Percentiles rank a stretch among this genome's conserved stretches.
phyloP scores from a whole-genome alignment of 2,329 filamentous ascomycete genomes.

The Thelonectria blattea region DNA sequence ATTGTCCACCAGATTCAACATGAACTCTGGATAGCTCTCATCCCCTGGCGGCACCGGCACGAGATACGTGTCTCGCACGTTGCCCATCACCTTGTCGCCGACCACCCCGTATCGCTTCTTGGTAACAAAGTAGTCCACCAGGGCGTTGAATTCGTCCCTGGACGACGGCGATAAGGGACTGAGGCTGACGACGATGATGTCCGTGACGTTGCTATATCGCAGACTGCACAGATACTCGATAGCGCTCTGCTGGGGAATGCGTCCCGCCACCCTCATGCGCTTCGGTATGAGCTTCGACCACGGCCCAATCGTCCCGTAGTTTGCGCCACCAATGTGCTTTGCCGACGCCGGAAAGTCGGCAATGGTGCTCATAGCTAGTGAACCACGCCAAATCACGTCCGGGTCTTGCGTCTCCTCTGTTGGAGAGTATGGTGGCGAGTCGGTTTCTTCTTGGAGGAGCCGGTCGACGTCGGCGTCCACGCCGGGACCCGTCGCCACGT shows the following conservation, averaged over 20 bases:
- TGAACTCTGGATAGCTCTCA: slow-evolving; percentile 78
- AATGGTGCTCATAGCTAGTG: slow-evolving; percentile 76
- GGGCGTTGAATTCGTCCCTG: slow-evolving; percentile 68
- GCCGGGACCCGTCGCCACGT: slow-evolving; percentile 61
- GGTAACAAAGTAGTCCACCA: slow-evolving; percentile 87
- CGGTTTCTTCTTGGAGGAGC: slow-evolving; percentile 80
- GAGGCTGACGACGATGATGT: slow-evolving; percentile 81
- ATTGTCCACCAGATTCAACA: slow-evolving; percentile 87
- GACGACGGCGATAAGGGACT: slow-evolving; percentile 67
- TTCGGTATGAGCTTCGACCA: slow-evolving; percentile 81
- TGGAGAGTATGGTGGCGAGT: slow-evolving; percentile 83
- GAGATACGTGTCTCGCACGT: slow-evolving; percentile 89
- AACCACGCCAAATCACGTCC: slow-evolving; percentile 79
- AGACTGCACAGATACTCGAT: slow-evolving; percentile 91
- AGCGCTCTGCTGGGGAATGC: slow-evolving; percentile 82
- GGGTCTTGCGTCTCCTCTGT: slow-evolving; percentile 73
- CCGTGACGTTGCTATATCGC: slow-evolving; percentile 80
- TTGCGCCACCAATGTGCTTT: slow-evolving; percentile 82
- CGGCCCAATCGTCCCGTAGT: slow-evolving; percentile 66
- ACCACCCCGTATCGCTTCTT: slow-evolving; percentile 89
- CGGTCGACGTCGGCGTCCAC: slow-evolving; percentile 91
- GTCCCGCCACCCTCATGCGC: slow-evolving; percentile 73
- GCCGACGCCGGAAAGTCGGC: slow-evolving; percentile 79
- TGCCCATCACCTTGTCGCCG: slow-evolving; percentile 73
- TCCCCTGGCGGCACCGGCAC: slow-evolving; percentile 81